Evolutionary conservation across 1,284 basidiomycete genomes (phyloP).

Genomic region (Stereum hirsutum): DNA sequence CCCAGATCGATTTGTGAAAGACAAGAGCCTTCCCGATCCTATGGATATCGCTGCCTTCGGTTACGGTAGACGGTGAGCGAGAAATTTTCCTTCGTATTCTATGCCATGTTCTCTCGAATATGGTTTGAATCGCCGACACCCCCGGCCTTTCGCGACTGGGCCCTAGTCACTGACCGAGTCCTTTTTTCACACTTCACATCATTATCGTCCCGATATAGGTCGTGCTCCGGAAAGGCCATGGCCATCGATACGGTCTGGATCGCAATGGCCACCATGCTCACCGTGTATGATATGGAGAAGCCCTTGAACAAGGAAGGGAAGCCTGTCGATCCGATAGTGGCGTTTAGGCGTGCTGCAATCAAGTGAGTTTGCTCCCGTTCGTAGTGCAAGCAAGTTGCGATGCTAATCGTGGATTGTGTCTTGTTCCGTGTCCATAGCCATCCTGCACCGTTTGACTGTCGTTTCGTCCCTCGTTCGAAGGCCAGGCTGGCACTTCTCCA

Average conservation of each 20-base stretch:
- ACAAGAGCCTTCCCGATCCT: slow-evolving; percentile 13
- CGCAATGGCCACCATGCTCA: slow-evolving; percentile 32
- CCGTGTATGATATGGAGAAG: slow-evolving; percentile 32
- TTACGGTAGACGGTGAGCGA: slow-evolving; percentile 12
- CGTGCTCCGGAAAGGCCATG: slow-evolving; percentile 38
- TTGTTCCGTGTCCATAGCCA: neutral
- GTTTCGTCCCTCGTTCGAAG: too few species aligned
- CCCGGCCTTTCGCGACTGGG: too few species aligned
- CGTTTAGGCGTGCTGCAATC: slow-evolving; percentile 13
- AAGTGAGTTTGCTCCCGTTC: neutral
- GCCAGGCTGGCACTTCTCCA: too few species aligned
- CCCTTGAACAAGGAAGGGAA: slow-evolving; percentile 30
- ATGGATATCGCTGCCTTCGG: slow-evolving; percentile 12
- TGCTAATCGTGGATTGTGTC: neutral
- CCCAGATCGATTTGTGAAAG: slow-evolving; percentile 13
- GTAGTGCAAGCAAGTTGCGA: too few species aligned
- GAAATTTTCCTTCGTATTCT: too few species aligned
- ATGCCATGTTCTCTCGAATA: too few species aligned
- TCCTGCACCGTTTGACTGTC: neutral
- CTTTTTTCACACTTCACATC: too few species aligned
- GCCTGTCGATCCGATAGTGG: slow-evolving; percentile 26
- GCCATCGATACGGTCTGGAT: slow-evolving; percentile 38
- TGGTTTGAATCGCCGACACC: too few species aligned
- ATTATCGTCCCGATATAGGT: too few species aligned
- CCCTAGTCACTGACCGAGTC: too few species aligned